phyloP scores from a whole-genome alignment of 352 stramenopile genomes.

The Elongisporangium prolatum region DNA sequence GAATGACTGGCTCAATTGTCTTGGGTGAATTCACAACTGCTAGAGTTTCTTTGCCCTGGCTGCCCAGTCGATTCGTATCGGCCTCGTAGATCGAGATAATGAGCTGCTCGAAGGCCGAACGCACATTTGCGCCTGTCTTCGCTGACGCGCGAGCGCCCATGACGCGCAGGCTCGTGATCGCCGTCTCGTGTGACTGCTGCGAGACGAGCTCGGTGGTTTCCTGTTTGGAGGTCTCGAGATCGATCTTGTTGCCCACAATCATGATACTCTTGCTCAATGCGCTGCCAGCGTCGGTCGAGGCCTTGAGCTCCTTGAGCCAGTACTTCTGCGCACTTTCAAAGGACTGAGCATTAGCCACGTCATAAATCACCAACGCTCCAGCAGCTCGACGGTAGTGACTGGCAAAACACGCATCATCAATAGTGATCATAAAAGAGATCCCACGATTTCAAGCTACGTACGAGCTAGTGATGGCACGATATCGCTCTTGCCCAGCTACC shows the following conservation, averaged over 20 bases:
- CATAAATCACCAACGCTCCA: slow-evolving; percentile 71
- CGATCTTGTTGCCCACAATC: slow-evolving; percentile 79
- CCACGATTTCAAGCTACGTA: slow-evolving; percentile 15
- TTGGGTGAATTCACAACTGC: background rate
- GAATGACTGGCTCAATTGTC: background rate
- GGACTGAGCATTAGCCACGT: slow-evolving; percentile 53
- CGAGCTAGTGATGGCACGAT: slow-evolving; percentile 82
- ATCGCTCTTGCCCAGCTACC: slow-evolving; percentile 64
- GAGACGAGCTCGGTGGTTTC: slow-evolving; percentile 21
- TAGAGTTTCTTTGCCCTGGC: background rate
- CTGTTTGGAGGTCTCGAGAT: slow-evolving; percentile 31
- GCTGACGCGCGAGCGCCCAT: slow-evolving; percentile 58
- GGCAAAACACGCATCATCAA: background rate
- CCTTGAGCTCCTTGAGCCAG: slow-evolving; percentile 76
- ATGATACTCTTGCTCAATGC: slow-evolving; percentile 63
- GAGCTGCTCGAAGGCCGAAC: slow-evolving; percentile 63
- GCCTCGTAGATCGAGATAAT: slow-evolving; percentile 67
- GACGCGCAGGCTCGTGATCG: slow-evolving; percentile 31
- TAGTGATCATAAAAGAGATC: background rate
- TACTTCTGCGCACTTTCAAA: slow-evolving; percentile 71
- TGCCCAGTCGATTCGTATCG: slow-evolving; percentile 20
- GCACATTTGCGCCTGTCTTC: slow-evolving; percentile 64
- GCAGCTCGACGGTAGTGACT: slow-evolving; percentile 74
- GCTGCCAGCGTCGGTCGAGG: slow-evolving; percentile 51
- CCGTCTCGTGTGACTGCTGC: slow-evolving; percentile 30